Evolutionary conservation across 345 rosid species (phyloP), one percentile per base, ranked within the genome.

Genomic region (Toxicodendron radicans): DNA sequence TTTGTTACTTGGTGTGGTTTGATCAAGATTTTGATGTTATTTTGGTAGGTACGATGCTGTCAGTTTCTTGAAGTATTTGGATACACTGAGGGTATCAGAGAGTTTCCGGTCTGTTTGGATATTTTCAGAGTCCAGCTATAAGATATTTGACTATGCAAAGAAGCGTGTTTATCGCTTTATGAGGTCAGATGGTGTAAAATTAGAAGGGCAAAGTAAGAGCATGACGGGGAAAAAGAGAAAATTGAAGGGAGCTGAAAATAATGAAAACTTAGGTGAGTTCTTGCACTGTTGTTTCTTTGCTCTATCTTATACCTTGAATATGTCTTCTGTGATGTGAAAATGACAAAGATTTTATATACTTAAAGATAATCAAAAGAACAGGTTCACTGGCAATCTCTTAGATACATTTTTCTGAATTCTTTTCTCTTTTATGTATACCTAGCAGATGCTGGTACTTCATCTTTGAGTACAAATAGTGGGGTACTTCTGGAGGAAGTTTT

Each of bases 101-200:
- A 95, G 97, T 83, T 93, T 89, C 83, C 89, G 93, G n/a, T 91
- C 99, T 74, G 97, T 95, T 75, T 95, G 98, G 99, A 88, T 95
- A 85, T 95, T 95, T 89, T 97, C 99, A 41, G 98, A 93, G 83
- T 85, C 99, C 58, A 93, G 99, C 85, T 93, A 87, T 82, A 93
- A 95, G 86, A 91, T 93, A 75, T 95, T 95, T 86, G 99, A 95
- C 78, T 90, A 85, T 79, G 98, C 98, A 63, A 95, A 91, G 95
- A 91, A 89, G 88, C 88, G 97, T 63, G 99, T 89, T 57, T 95
- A 91, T 79, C 86, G 87, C 49, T 81, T 91, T 62, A 71, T 41
- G 43, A 85, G 85, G 79, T 82, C 90, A 59, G 87, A 82, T 80
- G 90, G 83, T 48, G 72, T 65, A 53, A 88, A 88, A 83, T 58